Evolutionary conservation across 2,329 filamentous ascomycete genomes (phyloP), one percentile per base, ranked within the genome.

Genomic region (Colletotrichum eremochloae): DNA sequence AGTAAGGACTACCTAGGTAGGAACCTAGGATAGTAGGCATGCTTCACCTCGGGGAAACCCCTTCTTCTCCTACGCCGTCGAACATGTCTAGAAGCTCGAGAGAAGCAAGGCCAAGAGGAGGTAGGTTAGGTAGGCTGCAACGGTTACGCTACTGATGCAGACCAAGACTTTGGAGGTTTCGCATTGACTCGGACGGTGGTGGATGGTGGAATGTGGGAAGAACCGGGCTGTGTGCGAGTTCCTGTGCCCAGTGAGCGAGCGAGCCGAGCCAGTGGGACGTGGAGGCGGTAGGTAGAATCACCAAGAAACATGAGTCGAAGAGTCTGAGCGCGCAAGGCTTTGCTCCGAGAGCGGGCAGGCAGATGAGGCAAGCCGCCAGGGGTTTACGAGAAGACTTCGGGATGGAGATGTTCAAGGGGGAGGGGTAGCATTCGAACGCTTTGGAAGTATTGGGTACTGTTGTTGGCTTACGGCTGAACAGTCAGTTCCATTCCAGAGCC

Each of bases 291-390:
- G 58, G 58, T 46, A 72, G 58, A 53, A 72, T 72, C 65, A 68
- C 58, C 48, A 72, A 68, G 66, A 68, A 68, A 55, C 69, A 64
- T 63, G 65, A 68, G 69, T 72, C 69, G 65, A 60, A 58, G 55
- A 29, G n/a, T 31, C 24, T 38, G 44, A 15, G 33, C 44, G 52
- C 29, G 46, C 69, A 69, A 60, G 69, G 46, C 69, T 72, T 50
- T 72, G 69, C 60, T 64, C 69, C 69, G 69, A 72, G 60, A 72
- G 66, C 65, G 65, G 69, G 69, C 69, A 42, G 36, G 1, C 24
- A 20, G 18, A 46, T 9, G 20, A 11, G 38, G 38, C 40, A 48
- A 48, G 60, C 11, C 33, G 15, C 53, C 58, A 60, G 69, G 69
- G 69, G 53, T 44, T 50, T 46, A 64, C 66, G 69, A 72, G 67